Percentiles rank a stretch among this genome's conserved stretches.
Evolutionary conservation across 2,329 filamentous ascomycete species (phyloP).

Genomic region (Pseudogymnoascus sp.): DNA sequence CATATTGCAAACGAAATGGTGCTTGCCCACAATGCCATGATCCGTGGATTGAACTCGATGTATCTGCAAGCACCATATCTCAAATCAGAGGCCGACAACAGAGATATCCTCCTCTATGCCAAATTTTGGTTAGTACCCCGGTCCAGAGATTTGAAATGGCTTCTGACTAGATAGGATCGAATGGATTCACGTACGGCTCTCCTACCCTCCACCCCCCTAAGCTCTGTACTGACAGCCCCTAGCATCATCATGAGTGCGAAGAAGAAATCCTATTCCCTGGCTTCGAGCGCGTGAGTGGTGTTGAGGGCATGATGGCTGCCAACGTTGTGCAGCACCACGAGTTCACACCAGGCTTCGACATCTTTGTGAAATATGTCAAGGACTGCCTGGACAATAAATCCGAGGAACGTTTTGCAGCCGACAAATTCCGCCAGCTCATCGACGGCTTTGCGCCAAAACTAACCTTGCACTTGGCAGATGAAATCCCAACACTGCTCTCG

Average conservation of each 20-base stretch:
- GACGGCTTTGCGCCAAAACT: constrained; percentile 32
- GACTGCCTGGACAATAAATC: constrained; percentile 23
- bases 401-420: constrained; percentile 27
- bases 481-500: constrained; percentile 32
- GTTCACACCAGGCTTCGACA: constrained; percentile 32
- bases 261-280: constrained; percentile 34
- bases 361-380: constrained; percentile 29
- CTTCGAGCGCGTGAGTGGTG: constrained; percentile 31
- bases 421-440: constrained; percentile 27
- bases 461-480: constrained; percentile 32
- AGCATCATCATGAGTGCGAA: constrained; percentile 35
- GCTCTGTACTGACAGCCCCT: constrained; percentile 27
- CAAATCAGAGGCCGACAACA: constrained; percentile 32
- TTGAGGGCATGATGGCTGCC: constrained; percentile 33
- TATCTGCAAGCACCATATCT: constrained; percentile 31
- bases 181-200: neutral
- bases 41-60: constrained; percentile 32
- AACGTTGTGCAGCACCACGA: constrained; percentile 36
- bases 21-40: constrained; percentile 31
- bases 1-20: constrained; percentile 30
- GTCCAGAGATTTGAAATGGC: neutral
- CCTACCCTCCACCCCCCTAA: neutral
- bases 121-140: neutral
- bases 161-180: neutral
- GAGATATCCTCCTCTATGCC: constrained; percentile 24